Evolutionary conservation across 2,329 filamentous ascomycete genomes (phyloP).

Genomic region (Colletotrichum acutatum): DNA sequence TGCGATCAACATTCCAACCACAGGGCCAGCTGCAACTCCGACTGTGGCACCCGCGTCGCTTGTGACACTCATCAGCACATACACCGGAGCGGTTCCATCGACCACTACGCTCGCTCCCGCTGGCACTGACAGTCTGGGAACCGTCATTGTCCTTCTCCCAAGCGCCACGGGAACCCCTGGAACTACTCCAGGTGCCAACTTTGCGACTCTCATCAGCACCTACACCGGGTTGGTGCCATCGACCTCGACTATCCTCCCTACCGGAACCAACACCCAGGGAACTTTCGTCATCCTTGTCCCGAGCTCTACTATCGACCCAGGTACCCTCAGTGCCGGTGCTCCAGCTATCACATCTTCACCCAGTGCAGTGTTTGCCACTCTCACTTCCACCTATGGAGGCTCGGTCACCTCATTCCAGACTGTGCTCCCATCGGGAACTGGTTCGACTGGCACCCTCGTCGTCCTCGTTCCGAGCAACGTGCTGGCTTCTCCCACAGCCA

Average conservation of each 20-base stretch:
- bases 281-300: constrained; percentile 25
- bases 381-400: constrained; percentile 19
- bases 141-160: constrained; percentile 14
- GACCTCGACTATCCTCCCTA: constrained; percentile 13
- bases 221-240: constrained; percentile 3
- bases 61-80: constrained; percentile 25
- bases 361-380: constrained; percentile 7
- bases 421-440: constrained; percentile 7
- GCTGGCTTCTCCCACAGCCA: constrained; percentile 4
- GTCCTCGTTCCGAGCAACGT: constrained; percentile 24
- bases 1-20: not conserved
- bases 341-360: not conserved
- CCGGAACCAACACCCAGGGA: not conserved
- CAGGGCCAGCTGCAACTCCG: not conserved
- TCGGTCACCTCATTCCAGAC: constrained; percentile 19
- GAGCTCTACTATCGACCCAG: not conserved
- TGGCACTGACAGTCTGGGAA: constrained; percentile 2
- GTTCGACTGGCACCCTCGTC: constrained; percentile 18
- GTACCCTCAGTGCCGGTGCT: not conserved
- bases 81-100: constrained; percentile 4
- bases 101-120: constrained; percentile 21
- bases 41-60: not conserved
- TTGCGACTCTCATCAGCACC: constrained; percentile 18
- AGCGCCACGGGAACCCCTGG: constrained; percentile 1
- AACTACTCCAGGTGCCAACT: not conserved